Evolutionary conservation across 2,329 filamentous ascomycete species (phyloP).

Genomic region (Pyrenophora tritici-repentis): DNA sequence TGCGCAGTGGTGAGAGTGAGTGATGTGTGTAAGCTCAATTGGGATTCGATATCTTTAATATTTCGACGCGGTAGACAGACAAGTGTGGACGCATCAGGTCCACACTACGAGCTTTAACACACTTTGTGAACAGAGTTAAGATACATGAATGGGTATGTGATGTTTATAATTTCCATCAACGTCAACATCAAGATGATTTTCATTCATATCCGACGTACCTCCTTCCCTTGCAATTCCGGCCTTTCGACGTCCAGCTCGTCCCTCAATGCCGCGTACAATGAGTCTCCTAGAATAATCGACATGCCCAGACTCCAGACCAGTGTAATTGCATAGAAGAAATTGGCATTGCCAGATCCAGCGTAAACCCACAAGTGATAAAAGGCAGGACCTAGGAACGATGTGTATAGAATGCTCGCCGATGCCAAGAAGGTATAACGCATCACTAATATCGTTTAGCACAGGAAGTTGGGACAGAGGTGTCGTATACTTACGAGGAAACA

Average conservation of each 20-base stretch:
- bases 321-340: constrained; percentile 99
- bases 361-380: constrained; percentile 99
- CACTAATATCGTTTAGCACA: constrained; percentile 54
- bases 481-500: constrained; percentile 72
- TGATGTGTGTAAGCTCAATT: too few species aligned
- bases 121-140: too few species aligned
- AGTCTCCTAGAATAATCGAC: constrained; percentile 83
- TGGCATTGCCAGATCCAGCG: constrained; percentile 94
- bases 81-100: too few species aligned
- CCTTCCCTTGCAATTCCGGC: constrained; percentile 87
- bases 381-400: constrained; percentile 84
- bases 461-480: background rate
- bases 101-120: too few species aligned
- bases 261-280: constrained; percentile 83
- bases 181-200: background rate
- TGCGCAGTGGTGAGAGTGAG: background rate
- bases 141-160: too few species aligned
- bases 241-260: constrained; percentile 94
- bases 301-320: constrained; percentile 95
- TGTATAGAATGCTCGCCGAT: constrained; percentile 81
- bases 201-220: constrained; percentile 79
- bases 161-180: too few species aligned
- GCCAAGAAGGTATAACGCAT: constrained; percentile 94
- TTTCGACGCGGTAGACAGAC: background rate
- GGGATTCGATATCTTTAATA: background rate